These are phyloP conservation scores for Aspergillus bridgeri DNA, from an alignment of 495 filamentous ascomycete species.

Conservation along the genomic window DNA sequence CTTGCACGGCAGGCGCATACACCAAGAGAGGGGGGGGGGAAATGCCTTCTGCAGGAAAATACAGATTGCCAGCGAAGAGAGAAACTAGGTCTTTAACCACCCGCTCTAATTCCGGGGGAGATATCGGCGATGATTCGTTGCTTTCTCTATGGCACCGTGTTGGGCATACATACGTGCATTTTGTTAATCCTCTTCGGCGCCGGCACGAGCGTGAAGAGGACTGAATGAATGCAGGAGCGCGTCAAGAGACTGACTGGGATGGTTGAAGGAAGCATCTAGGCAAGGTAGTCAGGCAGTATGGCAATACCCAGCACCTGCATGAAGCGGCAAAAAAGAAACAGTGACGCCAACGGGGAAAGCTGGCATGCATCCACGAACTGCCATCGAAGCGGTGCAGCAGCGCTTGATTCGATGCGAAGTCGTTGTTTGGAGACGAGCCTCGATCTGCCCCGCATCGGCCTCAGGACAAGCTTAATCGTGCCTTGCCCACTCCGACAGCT, in stretches of 20 bases:
- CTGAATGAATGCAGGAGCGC: not conserved
- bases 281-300: too few species aligned
- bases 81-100: conserved; percentile 9
- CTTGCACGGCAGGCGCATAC: conserved; percentile 2
- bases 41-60: conserved; percentile 17
- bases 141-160: conserved; percentile 25
- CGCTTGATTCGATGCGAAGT: conserved; percentile 17
- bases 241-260: not conserved
- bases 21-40: not conserved
- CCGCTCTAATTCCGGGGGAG: conserved; percentile 12
- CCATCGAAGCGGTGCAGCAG: conserved; percentile 5
- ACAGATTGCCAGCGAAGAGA: conserved; percentile 22
- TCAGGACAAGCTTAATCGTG: conserved; percentile 21
- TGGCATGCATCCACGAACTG: conserved; percentile 14
- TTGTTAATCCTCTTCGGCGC: conserved; percentile 1
- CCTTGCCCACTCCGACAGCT: conserved; percentile 9
- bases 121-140: conserved; percentile 26
- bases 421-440: conserved; percentile 17
- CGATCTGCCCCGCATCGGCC: conserved; percentile 26
- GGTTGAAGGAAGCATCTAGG: not conserved
- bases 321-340: conserved; percentile 15
- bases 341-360: conserved; percentile 10
- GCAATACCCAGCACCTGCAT: conserved; percentile 11
- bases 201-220: not conserved
- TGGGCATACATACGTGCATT: conserved; percentile 39